These are phyloP conservation scores for Melaleuca quinquenervia DNA, from an alignment of 345 rosid species.

Conservation along the genomic window DNA sequence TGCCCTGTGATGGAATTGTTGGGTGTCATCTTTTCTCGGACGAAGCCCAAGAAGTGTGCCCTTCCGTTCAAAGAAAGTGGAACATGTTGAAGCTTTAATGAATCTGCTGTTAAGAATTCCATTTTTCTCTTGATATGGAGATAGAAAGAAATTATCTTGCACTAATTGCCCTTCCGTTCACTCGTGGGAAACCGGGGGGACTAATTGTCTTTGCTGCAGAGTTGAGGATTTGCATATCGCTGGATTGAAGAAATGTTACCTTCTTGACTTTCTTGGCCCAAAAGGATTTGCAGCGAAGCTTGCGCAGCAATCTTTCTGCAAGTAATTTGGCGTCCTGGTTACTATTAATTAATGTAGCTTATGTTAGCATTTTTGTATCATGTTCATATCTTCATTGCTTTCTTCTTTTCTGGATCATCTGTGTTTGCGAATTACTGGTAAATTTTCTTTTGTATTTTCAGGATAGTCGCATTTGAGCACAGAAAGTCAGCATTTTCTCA, in stretches of 20 bases:
- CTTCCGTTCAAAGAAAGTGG: not conserved
- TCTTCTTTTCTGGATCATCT: not conserved
- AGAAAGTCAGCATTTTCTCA: slow-evolving; percentile 34
- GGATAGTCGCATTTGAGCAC: slow-evolving; percentile 80
- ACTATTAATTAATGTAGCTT: not conserved
- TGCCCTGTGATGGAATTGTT: not conserved
- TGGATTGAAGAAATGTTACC: slow-evolving; percentile 48
- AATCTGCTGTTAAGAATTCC: not conserved
- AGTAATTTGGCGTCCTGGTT: slow-evolving; percentile 30
- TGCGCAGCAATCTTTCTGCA: slow-evolving; percentile 27
- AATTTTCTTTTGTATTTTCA: slow-evolving; percentile 3
- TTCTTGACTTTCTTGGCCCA: slow-evolving; percentile 64
- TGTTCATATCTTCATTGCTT: not conserved
- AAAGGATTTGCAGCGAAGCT: slow-evolving; percentile 31
- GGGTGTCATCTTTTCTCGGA: not conserved
- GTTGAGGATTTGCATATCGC: slow-evolving; percentile 39
- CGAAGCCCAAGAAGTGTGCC: not conserved
- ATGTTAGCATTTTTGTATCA: not conserved
- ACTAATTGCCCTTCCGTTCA: not conserved
- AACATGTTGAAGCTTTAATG: not conserved
- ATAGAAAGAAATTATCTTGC: not conserved
- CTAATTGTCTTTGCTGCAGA: slow-evolving; percentile 10
- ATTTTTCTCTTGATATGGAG: not conserved
- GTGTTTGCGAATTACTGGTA: not conserved
- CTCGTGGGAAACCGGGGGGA: not conserved